Evolutionary conservation across 192 early-diverging fungal genomes (phyloP).

Genomic region (Coemansia furcata): DNA sequence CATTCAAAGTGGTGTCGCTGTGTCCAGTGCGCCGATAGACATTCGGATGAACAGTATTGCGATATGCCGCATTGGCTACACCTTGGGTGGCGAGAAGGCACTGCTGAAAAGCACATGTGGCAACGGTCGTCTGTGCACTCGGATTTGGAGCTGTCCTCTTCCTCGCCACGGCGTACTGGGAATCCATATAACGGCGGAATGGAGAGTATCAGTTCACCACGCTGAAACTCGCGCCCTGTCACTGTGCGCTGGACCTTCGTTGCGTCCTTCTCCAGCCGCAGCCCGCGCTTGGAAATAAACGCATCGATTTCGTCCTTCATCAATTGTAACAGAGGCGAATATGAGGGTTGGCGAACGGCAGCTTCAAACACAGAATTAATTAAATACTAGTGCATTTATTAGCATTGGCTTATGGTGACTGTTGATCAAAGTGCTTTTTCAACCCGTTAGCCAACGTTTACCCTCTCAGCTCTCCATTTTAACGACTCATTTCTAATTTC

Average conservation of each 20-base stretch:
- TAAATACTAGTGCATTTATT: neutral
- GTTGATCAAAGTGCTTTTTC: neutral
- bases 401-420: neutral
- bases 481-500: neutral
- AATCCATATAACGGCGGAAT: conserved; percentile 29
- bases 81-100: conserved; percentile 26
- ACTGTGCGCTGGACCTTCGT: conserved; percentile 22
- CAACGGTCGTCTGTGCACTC: conserved; percentile 10
- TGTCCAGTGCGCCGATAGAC: conserved; percentile 30
- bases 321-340: neutral
- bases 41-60: conserved; percentile 32
- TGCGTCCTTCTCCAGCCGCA: conserved; percentile 16
- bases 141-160: neutral
- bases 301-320: conserved; percentile 6
- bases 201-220: conserved; percentile 21
- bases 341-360: neutral
- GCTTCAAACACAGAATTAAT: neutral
- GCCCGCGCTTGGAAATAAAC: conserved; percentile 8
- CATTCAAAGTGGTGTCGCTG: conserved; percentile 39
- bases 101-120: conserved; percentile 20
- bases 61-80: conserved; percentile 41
- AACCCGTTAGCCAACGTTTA: neutral
- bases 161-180: conserved; percentile 16
- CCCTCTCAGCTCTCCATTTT: neutral
- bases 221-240: conserved; percentile 10